phyloP scores from a whole-genome alignment of 176 grass and related monocot genomes.

The Oryza officinalis region DNA sequence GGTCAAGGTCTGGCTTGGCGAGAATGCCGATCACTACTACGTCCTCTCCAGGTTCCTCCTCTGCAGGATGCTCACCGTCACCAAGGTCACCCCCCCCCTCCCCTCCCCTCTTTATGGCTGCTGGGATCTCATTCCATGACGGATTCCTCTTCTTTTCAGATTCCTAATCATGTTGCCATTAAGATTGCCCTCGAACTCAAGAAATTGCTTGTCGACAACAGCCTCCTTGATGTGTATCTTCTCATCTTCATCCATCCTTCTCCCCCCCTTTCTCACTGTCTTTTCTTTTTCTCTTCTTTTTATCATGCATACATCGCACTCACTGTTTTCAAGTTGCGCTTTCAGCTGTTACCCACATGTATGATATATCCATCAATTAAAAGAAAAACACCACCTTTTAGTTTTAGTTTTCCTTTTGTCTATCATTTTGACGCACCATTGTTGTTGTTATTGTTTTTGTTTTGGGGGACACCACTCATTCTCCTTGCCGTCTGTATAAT shows the following conservation, averaged over 20 bases:
- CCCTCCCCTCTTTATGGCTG: too few species aligned
- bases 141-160: conserved; percentile 42
- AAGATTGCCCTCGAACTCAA: conserved; percentile 98
- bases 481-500: neutral
- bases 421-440: neutral
- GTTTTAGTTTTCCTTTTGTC: neutral
- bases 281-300: too few species aligned
- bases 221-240: conserved; percentile 96
- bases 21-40: conserved; percentile 99
- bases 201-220: conserved; percentile 97
- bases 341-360: too few species aligned
- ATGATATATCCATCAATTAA: too few species aligned
- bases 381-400: neutral
- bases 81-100: conserved; percentile 55
- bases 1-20: conserved; percentile 96
- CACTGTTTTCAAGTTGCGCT: too few species aligned
- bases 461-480: neutral
- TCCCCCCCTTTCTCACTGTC: neutral
- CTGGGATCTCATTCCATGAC: neutral
- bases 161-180: conserved; percentile 96
- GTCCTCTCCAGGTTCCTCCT: conserved; percentile 95
- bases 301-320: too few species aligned
- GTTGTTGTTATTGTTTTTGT: neutral
- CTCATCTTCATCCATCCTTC: neutral
- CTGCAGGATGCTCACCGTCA: conserved; percentile 93